Base-by-base conservation (phyloP, 2,329 filamentous ascomycete species). In the Epichloe sp. region DNA sequence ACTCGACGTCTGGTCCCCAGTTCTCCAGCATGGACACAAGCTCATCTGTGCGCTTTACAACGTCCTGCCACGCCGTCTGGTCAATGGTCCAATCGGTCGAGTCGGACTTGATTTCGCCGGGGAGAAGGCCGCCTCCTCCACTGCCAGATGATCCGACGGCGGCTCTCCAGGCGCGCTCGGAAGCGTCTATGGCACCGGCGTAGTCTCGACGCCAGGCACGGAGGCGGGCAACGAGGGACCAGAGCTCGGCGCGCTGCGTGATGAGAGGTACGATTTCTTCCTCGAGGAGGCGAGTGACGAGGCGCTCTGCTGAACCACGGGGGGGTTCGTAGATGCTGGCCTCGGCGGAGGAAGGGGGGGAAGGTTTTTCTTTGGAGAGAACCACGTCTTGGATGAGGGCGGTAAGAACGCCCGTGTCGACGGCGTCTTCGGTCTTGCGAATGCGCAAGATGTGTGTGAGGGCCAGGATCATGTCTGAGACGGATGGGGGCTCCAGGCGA, bases 111-210 rank as follows among this genome's bases (percentile, higher is more conserved):
- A 56, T 50, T 40, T 60, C 60, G 54, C 65, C 71, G 50, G 56
- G 72, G 63, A 61, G 76, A 63, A 76, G 60, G 56, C 71, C 62
- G 59, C 70, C 52, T 52, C 71, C 62, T 34, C 71, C 63, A 58
- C 70, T 53, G 52, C 71, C 62, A 31, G 79, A 72, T 58, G 78
- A 68, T 48, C 75, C 72, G 0, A 77, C 71, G 0, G 84, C 79
- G 0, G 85, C 81, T 2, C 93, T 79, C 90, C 91, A 98, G 0
- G 85, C 88, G 63, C 91, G 90, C 68, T 97, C 93, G 34, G 90
- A 80, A 1, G 87, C 88, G 5, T 89, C 85, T 1, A 97, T 74
- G 4, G 90, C 87, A 2, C 82, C 82, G 0, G 71, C 68, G 1
- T 84, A 86, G 49, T 86, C 84, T 3, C 78, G 69, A 7, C 82